Evolutionary conservation across 1,284 basidiomycete species (phyloP).

Genomic region (Cryptococcus hybrid): DNA sequence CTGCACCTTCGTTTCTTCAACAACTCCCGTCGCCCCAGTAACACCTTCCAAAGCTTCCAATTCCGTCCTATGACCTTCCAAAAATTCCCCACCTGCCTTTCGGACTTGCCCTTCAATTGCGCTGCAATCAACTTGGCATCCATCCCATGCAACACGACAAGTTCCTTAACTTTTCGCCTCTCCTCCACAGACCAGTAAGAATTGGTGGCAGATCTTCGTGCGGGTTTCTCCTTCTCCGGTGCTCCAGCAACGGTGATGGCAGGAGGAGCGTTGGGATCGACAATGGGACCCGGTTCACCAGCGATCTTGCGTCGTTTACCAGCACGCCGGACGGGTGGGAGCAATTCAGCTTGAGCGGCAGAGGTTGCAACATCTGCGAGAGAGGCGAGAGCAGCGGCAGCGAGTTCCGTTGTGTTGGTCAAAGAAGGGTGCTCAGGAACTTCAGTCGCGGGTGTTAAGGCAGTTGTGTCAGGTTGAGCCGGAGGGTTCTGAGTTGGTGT

Average conservation of each 20-base stretch:
- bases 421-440: conserved; percentile 9
- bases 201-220: conserved; percentile 26
- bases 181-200: conserved; percentile 58
- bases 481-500: background rate
- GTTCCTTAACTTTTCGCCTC: conserved; percentile 59
- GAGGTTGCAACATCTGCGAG: background rate
- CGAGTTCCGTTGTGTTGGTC: background rate
- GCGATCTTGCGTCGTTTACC: conserved; percentile 26
- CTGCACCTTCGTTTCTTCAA: conserved; percentile 2
- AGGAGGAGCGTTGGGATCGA: background rate
- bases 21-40: background rate
- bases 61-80: conserved; percentile 55
- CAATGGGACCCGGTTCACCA: conserved; percentile 2
- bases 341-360: background rate
- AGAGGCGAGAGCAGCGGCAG: background rate
- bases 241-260: background rate
- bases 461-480: background rate
- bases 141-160: conserved; percentile 67
- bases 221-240: conserved; percentile 15
- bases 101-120: conserved; percentile 73
- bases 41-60: conserved; percentile 30
- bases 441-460: background rate
- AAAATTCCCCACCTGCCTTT: conserved; percentile 72
- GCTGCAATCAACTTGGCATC: conserved; percentile 73
- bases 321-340: conserved; percentile 4